phyloP scores from a whole-genome alignment of 495 filamentous ascomycete genomes.

The Hypoxylon trugodes region DNA sequence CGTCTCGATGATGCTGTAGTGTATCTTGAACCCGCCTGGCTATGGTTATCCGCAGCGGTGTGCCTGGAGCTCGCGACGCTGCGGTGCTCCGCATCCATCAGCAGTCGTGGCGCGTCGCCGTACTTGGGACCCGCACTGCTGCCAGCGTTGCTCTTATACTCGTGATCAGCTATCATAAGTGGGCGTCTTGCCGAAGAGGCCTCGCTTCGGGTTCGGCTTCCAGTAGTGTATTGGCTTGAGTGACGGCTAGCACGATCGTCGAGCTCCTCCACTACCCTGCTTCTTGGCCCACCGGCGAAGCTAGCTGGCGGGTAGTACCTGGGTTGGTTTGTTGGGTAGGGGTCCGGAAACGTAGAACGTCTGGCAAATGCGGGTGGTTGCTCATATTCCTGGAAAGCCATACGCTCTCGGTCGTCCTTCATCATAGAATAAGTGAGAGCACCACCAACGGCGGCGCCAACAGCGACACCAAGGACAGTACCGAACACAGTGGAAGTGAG shows the following conservation, averaged over 20 bases:
- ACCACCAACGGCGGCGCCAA: constrained; percentile 79
- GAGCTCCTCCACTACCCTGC: constrained; percentile 55
- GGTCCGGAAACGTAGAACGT: constrained; percentile 51
- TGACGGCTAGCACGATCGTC: constrained; percentile 52
- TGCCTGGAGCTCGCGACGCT: constrained; percentile 40
- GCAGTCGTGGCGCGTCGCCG: constrained; percentile 12
- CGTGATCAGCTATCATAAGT: constrained; percentile 41
- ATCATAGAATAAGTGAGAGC: constrained; percentile 77
- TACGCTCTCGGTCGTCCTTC: constrained; percentile 60
- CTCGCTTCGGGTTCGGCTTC: constrained; percentile 46
- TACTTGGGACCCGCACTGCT: constrained; percentile 31
- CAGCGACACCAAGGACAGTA: constrained; percentile 72
- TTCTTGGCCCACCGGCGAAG: constrained; percentile 45
- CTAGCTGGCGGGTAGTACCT: constrained; percentile 48
- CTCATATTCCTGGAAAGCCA: constrained; percentile 49
- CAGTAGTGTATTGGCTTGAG: constrained; percentile 40
- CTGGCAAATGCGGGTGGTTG: constrained; percentile 43
- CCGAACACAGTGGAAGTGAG: constrained; percentile 57
- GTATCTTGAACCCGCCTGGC: constrained; percentile 33
- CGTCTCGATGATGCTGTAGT: constrained; percentile 9
- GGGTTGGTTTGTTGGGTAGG: constrained; percentile 40
- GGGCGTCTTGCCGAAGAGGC: constrained; percentile 41
- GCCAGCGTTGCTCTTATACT: constrained; percentile 33
- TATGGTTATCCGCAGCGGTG: constrained; percentile 19
- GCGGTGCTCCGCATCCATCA: constrained; percentile 45